Base-by-base conservation (phyloP, 1,284 basidiomycete genomes). In the Naganishia sp. region DNA sequence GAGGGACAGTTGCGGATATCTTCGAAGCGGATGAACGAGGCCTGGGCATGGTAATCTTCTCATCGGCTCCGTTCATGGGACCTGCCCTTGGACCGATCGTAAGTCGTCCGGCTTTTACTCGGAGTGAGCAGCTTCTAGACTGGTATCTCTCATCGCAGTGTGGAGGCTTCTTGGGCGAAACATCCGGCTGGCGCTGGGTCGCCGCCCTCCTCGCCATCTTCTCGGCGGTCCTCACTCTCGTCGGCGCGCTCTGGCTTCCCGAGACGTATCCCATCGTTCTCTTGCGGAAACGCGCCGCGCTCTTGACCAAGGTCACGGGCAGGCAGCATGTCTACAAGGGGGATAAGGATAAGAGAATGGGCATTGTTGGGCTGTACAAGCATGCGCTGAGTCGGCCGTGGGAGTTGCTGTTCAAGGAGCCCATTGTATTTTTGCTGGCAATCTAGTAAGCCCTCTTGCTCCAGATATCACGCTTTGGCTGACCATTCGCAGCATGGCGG, bases 171-270 rank as follows among this genome's bases (percentile, higher is more conserved):
- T 74, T 83, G 47, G 76, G 76, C 43, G 68, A 76, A 32, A 71
- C 71, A 11, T 49, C 58, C 1, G 78, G 76, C 0, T 83, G 82
- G 82, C 71, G 81, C 58, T 83, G 82, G 80, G 85, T 86, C 65
- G 87, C 88, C 75, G 87, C 86, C 82, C 79, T 89, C 62, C 85
- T 89, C 80, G 83, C 86, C 71, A 78, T 82, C 66, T 80, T 83
- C 71, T 75, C 77, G 61, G 72, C 73, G 6, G 63, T 77, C 47
- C 71, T 77, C 45, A 79, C 78, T 28, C 67, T 77, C 58, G 53
- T 74, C 41, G 71, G 74, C 54, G 65, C 72, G 47, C 46, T 80
- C 49, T 69, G 75, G 64, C 71, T 72, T 21, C 74, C 80, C 2
- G 82, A 83, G 72, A 82, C 82, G 3, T 82, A 83, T 70, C 77